These are phyloP conservation scores for Nicotiana attenuata DNA, from an alignment of 257 asterid genomes.

Conservation along the genomic window DNA sequence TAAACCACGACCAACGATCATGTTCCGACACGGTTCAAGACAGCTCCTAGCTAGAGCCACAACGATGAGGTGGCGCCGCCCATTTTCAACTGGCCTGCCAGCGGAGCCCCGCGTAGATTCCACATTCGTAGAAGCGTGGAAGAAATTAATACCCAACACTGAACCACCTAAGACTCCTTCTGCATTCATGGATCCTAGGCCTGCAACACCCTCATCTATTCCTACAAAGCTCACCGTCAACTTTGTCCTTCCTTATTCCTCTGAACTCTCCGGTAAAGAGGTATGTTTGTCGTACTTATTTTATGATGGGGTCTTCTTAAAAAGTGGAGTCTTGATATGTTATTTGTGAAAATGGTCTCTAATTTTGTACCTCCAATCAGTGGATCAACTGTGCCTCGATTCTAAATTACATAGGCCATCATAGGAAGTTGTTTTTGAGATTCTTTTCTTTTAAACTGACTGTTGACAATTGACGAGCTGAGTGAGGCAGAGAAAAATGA, in stretches of 20 bases:
- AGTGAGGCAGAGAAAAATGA: conserved; percentile 4
- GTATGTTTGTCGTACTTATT: conserved; percentile 20
- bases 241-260: conserved; percentile 69
- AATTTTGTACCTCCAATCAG: not conserved
- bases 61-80: conserved; percentile 55
- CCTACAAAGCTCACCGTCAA: conserved; percentile 84
- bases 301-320: not conserved
- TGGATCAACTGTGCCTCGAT: not conserved
- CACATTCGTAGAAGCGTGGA: conserved; percentile 58
- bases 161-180: conserved; percentile 71
- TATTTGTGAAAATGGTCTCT: not conserved
- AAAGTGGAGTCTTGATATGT: not conserved
- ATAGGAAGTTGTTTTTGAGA: not conserved
- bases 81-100: conserved; percentile 49
- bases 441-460: not conserved
- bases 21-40: conserved; percentile 56
- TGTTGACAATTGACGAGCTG: not conserved
- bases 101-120: conserved; percentile 51
- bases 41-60: conserved; percentile 38
- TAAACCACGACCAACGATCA: conserved; percentile 10
- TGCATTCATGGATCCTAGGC: conserved; percentile 60
- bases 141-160: conserved; percentile 44
- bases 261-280: conserved; percentile 58
- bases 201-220: conserved; percentile 56
- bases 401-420: not conserved